Evolutionary conservation across 352 stramenopile genomes (phyloP).

Genomic region (Peronospora farinosa): DNA sequence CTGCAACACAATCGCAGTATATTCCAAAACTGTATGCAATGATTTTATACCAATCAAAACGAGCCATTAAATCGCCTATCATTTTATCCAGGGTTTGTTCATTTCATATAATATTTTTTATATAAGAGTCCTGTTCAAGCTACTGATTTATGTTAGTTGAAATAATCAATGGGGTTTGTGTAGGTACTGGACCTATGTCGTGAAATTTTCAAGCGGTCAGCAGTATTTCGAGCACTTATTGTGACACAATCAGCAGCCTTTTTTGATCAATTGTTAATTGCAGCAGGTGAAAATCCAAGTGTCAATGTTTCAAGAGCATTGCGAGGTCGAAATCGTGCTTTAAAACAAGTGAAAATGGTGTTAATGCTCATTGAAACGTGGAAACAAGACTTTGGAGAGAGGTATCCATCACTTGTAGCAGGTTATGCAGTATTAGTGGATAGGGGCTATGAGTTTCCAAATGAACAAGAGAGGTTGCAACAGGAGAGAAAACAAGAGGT

Average conservation of each 20-base stretch:
- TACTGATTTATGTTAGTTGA: too few species aligned
- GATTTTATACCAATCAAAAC: constrained; percentile 25
- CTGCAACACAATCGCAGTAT: constrained; percentile 25
- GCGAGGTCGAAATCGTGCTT: constrained; percentile 13
- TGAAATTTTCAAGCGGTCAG: constrained; percentile 57
- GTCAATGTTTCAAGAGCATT: constrained; percentile 26
- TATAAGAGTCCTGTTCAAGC: too few species aligned
- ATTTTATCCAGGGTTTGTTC: constrained; percentile 22
- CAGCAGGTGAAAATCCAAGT: constrained; percentile 34
- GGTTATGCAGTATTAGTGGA: constrained; percentile 42
- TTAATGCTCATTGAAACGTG: constrained; percentile 57
- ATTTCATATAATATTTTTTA: too few species aligned
- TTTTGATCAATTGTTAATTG: constrained; percentile 42
- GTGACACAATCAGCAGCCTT: constrained; percentile 35
- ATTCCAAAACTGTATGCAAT: constrained; percentile 19
- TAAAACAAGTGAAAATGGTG: constrained; percentile 23
- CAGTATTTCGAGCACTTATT: constrained; percentile 43
- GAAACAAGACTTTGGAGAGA: constrained; percentile 49
- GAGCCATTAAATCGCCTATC: constrained; percentile 5
- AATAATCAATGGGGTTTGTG: too few species aligned
- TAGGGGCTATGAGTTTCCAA: constrained; percentile 51
- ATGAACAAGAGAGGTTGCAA: constrained; percentile 17
- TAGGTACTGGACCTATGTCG: constrained; percentile 33
- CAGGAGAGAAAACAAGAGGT: constrained; percentile 17
- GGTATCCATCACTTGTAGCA: constrained; percentile 51